Evolutionary conservation across 495 filamentous ascomycete species (phyloP), one percentile per base, ranked within the genome.

Genomic region (Articulospora tetracladia): DNA sequence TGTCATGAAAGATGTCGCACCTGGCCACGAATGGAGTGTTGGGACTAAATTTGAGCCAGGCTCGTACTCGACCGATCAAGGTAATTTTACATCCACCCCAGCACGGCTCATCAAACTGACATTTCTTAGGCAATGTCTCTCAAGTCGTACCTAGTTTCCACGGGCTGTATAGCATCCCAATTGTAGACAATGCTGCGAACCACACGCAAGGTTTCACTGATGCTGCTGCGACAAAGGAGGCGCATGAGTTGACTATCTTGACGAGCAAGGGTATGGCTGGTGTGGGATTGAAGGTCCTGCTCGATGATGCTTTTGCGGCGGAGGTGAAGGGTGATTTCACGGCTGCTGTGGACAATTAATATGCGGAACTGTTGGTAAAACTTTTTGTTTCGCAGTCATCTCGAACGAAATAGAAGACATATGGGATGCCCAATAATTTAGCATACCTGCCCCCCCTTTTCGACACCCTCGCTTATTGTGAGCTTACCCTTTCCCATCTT

Each of bases 131-230:
- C 0, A 80, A 86, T 54, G 81, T 86, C 0, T 80, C 78, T 8
- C 80, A 85, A 36, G 71, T 74, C 51, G 74, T 81, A 20, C 83
- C 83, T 3, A 77, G 80, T 1, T 83, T 86, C 68, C 83, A 86
- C 59, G 81, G 79, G 0, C 73, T 75, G 0, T 85, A 85, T 65
- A 75, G 72, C 22, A 83, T 86, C 49, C 70, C 68, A 1, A 71
- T 79, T 0, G 69, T 74, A 39, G 73, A 77, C 6, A 71, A 72
- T 47, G 66, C 70, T 25, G 75, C 76, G 23, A 82, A 83, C 44
- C 82, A 86, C 60, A 84, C 78, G 0, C 77, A 77, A 11, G 71
- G 76, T 17, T 86, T 86, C 59, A 75, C 80, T 0, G 71, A 71
- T 1, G 81, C 76, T 0, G 80, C 81, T 0, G 77, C 78, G 0